These are phyloP conservation scores for Phytophthora meadii DNA, from an alignment of 352 stramenopile genomes.

Conservation along the genomic window DNA sequence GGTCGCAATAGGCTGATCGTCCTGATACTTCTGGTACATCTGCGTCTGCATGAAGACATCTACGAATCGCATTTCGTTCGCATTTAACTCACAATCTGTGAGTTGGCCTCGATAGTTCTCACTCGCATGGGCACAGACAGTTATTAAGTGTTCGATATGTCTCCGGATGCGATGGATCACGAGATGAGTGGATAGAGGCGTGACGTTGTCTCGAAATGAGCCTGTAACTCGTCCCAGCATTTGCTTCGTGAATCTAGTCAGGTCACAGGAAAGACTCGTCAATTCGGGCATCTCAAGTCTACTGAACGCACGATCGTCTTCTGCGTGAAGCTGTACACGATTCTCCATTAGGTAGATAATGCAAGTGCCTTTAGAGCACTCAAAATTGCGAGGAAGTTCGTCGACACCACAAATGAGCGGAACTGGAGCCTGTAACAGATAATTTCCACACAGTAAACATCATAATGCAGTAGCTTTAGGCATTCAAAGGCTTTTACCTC, in stretches of 20 bases:
- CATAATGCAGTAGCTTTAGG: not conserved
- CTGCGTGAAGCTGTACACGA: constrained; percentile 40
- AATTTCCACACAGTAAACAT: constrained; percentile 4
- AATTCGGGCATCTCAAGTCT: constrained; percentile 38
- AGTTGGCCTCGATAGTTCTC: constrained; percentile 1
- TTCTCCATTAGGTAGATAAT: constrained; percentile 43
- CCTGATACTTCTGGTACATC: constrained; percentile 65
- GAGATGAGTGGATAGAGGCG: constrained; percentile 47
- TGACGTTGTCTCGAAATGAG: constrained; percentile 30
- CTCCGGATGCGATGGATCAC: constrained; percentile 54
- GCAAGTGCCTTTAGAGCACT: constrained; percentile 45
- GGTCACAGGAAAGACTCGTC: constrained; percentile 40
- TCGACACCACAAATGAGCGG: constrained; percentile 62
- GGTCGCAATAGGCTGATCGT: constrained; percentile 34
- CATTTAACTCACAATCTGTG: constrained; percentile 7
- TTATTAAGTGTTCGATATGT: constrained; percentile 52
- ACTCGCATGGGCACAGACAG: constrained; percentile 11
- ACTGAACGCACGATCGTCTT: constrained; percentile 33
- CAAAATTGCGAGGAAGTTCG: constrained; percentile 43
- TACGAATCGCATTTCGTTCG: constrained; percentile 33
- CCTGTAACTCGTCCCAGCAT: constrained; percentile 33
- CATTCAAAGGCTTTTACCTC: constrained; percentile 34
- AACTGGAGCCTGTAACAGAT: constrained; percentile 44
- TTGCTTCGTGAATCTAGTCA: constrained; percentile 46
- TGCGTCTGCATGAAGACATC: constrained; percentile 47